Conservation (phyloP, 345 rosid species). For the Nephelium lappaceum region DNA sequence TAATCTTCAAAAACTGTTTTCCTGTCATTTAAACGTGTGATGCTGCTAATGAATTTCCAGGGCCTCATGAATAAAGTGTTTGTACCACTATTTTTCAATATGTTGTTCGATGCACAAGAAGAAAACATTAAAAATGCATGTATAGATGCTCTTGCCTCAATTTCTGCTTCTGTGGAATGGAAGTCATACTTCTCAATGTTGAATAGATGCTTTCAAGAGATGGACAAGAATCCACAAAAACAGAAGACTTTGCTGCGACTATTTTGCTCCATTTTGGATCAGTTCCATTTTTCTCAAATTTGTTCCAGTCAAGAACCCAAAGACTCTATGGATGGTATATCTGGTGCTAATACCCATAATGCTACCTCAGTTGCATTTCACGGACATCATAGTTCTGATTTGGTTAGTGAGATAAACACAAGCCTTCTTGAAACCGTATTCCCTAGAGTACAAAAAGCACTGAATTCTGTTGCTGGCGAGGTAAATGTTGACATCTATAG, state of each 20-base stretch:
- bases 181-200: constrained; percentile 68
- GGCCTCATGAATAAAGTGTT: constrained; percentile 71
- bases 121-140: constrained; percentile 73
- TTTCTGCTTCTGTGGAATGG: constrained; percentile 77
- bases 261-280: constrained; percentile 73
- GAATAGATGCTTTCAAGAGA: constrained; percentile 72
- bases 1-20: constrained; percentile 7
- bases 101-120: constrained; percentile 77
- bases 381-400: constrained; percentile 25
- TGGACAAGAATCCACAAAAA: constrained; percentile 57
- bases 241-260: constrained; percentile 69
- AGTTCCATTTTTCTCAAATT: constrained; percentile 61
- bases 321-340: constrained; percentile 18
- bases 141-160: constrained; percentile 72
- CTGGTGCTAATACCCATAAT: constrained; percentile 20
- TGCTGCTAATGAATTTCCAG: constrained; percentile 42
- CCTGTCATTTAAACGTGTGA: constrained; percentile 13
- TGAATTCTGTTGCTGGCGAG: constrained; percentile 65
- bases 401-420: constrained; percentile 47
- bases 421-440: constrained; percentile 62
- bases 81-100: constrained; percentile 75
- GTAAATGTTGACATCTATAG: constrained; percentile 65
- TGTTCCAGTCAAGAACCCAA: constrained; percentile 38
- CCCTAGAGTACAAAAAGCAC: constrained; percentile 70
- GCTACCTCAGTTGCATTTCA: constrained; percentile 24